A percentile compares a stretch with the other conserved stretches of the same genome.
Conservation (phyloP, 805 yeast species). For the Wickerhamiella shivajii region DNA sequence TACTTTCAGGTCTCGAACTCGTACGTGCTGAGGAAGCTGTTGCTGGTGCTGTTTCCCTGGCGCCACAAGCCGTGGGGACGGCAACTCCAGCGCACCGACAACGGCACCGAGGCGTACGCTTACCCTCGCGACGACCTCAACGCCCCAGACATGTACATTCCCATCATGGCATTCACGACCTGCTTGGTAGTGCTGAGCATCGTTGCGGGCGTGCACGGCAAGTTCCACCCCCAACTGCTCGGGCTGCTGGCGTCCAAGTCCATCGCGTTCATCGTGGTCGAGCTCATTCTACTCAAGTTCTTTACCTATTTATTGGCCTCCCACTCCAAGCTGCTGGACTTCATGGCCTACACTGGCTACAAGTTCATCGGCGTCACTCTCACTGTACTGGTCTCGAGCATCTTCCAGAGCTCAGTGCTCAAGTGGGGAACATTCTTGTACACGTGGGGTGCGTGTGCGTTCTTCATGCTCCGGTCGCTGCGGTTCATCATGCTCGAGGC, state of each 20-base stretch:
- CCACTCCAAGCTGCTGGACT: constrained; percentile 61
- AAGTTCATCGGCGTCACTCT: constrained; percentile 60
- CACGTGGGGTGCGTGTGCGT: constrained; percentile 41
- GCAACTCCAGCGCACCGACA: constrained; percentile 25
- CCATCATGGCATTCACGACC: constrained; percentile 83
- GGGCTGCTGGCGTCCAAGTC: constrained; percentile 81
- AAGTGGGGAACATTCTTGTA: constrained; percentile 39
- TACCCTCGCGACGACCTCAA: constrained; percentile 78
- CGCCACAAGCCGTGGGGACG: constrained; percentile 74
- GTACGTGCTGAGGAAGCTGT: constrained; percentile 63
- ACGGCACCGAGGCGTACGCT: constrained; percentile 35
- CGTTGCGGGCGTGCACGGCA: constrained; percentile 72
- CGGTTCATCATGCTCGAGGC: constrained; percentile 45
- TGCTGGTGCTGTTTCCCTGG: constrained; percentile 73
- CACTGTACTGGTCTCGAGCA: constrained; percentile 23
- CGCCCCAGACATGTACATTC: constrained; percentile 94
- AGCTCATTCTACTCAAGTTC: constrained; percentile 57
- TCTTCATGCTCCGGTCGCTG: constrained; percentile 37
- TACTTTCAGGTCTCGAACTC: constrained; percentile 86
- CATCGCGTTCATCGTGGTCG: constrained; percentile 65
- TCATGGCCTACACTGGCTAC: constrained; percentile 83
- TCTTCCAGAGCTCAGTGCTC: constrained; percentile 24
- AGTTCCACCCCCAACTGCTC: constrained; percentile 83
- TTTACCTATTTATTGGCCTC: constrained; percentile 72
- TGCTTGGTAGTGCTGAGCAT: constrained; percentile 74